Base-by-base conservation (phyloP, 2,329 filamentous ascomycete genomes). In the Bipolaris gigantea region DNA sequence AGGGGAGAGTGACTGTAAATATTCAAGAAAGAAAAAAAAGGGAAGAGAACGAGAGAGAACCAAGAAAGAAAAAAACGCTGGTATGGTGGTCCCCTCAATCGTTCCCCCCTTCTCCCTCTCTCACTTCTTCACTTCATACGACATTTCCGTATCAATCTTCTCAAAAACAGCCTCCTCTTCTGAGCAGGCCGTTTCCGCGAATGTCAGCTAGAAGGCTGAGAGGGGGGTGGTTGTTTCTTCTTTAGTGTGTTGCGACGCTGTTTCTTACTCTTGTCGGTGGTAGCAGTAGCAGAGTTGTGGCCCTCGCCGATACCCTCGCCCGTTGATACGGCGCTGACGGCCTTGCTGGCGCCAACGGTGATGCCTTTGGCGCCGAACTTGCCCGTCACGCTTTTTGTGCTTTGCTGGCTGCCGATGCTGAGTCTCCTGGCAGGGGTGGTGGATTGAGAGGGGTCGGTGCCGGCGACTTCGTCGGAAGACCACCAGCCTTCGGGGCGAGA, bases 401-500 rank as follows among this genome's bases (percentile, higher is more conserved):
- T 66, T n/a, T 60, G 60, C 35, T 68, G 64, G 33, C 67, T 71
- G 21, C 71, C 71, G 34, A 72, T 57, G 47, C 66, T 69, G 1
- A 50, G 44, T 30, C 59, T 55, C 25, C 52, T 56, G 10, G 41
- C 55, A 2, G 67, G 55, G n/a, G 64, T 57, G 15, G 54, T 48
- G 43, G 68, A 32, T 41, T 62, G 40, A 21, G 60, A 70, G 7
- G 66, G 59, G 4, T 68, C 69, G 0, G 69, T 72, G 6, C 65
- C 70, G 2, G 61, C 72, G 6, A 74, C 69, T 41, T 75, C 73
- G 38, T 75, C 73, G 1, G 65, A 70, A 8, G 67, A 71, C 73
- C 73, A 75, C 73, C 73, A 75, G 10, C 73, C 72, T 57, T 75
- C 73, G 1, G 73, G 73, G 0, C 72, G 61, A 2, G 63, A 69